Conservation (phyloP, 176 grass and related monocot genomes). For the Zizania latifolia region DNA sequence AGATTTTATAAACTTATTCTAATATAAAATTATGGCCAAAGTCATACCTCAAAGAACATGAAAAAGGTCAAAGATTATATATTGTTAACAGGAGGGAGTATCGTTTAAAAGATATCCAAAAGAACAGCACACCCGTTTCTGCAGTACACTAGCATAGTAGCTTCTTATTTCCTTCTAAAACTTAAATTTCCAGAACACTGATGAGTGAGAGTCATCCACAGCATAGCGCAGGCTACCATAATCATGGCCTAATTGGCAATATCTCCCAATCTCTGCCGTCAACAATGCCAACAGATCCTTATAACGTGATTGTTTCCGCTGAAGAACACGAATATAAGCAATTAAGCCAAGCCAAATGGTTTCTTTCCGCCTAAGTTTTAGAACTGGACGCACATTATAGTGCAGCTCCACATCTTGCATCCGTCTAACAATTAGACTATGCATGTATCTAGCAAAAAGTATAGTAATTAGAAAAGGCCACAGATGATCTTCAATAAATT, state of each 20-base stretch:
- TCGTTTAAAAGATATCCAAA: not conserved
- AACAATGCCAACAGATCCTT: constrained; percentile 52
- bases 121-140: not conserved
- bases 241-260: constrained; percentile 11
- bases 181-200: constrained; percentile 71
- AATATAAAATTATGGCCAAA: too few species aligned
- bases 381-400: constrained; percentile 32
- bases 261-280: constrained; percentile 35
- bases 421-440: constrained; percentile 45
- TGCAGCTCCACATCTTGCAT: constrained; percentile 37
- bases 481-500: not conserved
- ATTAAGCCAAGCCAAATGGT: constrained; percentile 63
- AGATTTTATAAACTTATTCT: too few species aligned
- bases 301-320: constrained; percentile 70
- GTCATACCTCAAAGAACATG: too few species aligned
- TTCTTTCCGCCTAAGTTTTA: constrained; percentile 53
- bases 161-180: constrained; percentile 41
- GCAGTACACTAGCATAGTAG: not conserved
- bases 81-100: too few species aligned
- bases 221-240: constrained; percentile 52
- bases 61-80: too few species aligned
- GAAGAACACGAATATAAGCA: constrained; percentile 61
- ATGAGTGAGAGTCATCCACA: constrained; percentile 75
- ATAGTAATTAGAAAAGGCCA: not conserved
- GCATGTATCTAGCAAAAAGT: constrained; percentile 61